Base-by-base conservation (phyloP, 148 eudicot genomes). In the Fagopyrum esculentum region DNA sequence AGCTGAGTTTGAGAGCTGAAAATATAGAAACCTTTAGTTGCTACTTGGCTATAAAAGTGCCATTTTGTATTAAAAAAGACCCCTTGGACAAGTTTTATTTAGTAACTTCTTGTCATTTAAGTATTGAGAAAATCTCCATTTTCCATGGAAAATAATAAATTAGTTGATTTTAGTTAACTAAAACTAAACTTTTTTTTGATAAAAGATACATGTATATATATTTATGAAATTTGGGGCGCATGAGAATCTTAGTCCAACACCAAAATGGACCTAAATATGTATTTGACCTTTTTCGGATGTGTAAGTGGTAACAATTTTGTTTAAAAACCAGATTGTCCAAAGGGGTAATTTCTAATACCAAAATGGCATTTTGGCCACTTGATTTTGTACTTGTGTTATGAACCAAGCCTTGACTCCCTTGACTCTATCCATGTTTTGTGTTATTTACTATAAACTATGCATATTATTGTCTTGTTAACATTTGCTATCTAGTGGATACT, bases 331-430 rank as follows among this genome's bases (percentile, higher is more conserved):
- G 6, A 59, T 26, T 59, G 66, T 26, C 40, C 11, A 22, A 61
- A 2, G 43, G 68, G 68, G 5, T 10, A 0, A 2, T 26, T 61
- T 29, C 2, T 54, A 13, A 26, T 26, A 29, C 44, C 68, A 61
- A 26, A 29, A 26, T 9, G 40, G 29, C 57, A 17, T 19, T 13
- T 61, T 61, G 43, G 17, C 69, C 5, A 63, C 35, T 30, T 30
- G 11, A 30, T 55, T 63, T 63, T 63, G 69, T 29, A 30, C 43
- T 63, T 29, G 6, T 35, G 19, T 40, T 66, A 43, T 66, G 71
- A 66, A 61, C 68, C 43, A 61, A 61, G 43, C 68, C 43, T 61
- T 29, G 68, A 10, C 68, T 26, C 68, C 68, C 43, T 61, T 29
- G 68, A 10, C 68, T 26, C 68, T 59, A 59, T 59, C 13, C 26